These are phyloP conservation scores for Saccharomyces mikatae DNA, from an alignment of 805 yeast genomes.

Conservation along the genomic window DNA sequence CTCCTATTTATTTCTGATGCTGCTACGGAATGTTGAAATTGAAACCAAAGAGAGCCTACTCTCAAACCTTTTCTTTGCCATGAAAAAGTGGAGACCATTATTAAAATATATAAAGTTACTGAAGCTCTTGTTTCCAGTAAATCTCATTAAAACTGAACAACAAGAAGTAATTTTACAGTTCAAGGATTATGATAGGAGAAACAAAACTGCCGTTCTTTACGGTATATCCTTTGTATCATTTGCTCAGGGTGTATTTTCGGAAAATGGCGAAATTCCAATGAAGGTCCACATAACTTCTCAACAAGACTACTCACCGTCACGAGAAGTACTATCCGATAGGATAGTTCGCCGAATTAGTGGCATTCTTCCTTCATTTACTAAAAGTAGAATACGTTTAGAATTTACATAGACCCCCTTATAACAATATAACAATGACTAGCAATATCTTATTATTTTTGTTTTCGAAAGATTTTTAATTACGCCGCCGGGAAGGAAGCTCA, in stretches of 20 bases:
- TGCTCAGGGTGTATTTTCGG: not conserved
- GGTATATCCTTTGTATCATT: constrained; percentile 5
- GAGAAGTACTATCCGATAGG: not conserved
- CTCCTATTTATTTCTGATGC: not conserved
- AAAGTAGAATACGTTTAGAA: not conserved
- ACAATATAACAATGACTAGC: not conserved
- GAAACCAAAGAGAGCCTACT: not conserved
- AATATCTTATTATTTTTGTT: not conserved
- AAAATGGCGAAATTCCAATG: not conserved
- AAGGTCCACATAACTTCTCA: not conserved
- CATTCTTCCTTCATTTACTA: not conserved
- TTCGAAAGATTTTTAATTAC: not conserved
- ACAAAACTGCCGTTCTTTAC: constrained; percentile 8
- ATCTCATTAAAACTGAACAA: not conserved
- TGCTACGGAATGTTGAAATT: not conserved
- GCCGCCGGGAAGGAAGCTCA: not conserved
- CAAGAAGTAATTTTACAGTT: constrained; percentile 5
- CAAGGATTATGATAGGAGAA: constrained; percentile 10
- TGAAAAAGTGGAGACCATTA: constrained; percentile 6
- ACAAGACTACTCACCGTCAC: not conserved
- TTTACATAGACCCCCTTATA: not conserved
- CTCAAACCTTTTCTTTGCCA: constrained; percentile 1
- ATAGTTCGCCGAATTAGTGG: not conserved
- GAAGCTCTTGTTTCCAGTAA: constrained; percentile 11
- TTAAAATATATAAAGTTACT: constrained; percentile 11